These are phyloP conservation scores for Acanthamoeba healyi DNA, from an alignment of 208 protist species.

Conservation along the genomic window DNA sequence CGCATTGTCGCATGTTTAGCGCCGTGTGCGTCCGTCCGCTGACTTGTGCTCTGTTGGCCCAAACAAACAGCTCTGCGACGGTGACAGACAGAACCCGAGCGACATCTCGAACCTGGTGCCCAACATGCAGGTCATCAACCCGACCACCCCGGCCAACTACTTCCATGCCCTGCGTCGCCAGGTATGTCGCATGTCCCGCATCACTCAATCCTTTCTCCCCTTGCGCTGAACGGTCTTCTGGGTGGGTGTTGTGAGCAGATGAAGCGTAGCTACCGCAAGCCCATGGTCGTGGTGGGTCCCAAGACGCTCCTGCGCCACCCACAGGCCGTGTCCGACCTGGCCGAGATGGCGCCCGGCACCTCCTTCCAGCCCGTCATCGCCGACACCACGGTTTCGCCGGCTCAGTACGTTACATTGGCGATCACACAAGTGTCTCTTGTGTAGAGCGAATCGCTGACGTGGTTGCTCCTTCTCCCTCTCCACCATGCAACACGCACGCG, in stretches of 20 bases:
- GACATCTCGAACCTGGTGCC: conserved; percentile 28
- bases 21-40: too few relatives aligned
- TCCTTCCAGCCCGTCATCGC: conserved; percentile 74
- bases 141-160: conserved; percentile 85
- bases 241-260: too few relatives aligned
- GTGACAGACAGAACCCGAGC: conserved; percentile 62
- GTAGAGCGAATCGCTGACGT: neutral
- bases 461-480: neutral
- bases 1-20: neutral
- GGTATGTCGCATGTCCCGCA: too few relatives aligned
- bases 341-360: conserved; percentile 79
- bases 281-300: conserved; percentile 82
- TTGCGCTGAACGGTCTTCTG: too few relatives aligned
- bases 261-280: conserved; percentile 72
- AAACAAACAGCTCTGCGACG: conserved; percentile 49
- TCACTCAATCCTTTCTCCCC: too few relatives aligned
- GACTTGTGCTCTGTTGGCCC: neutral
- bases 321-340: conserved; percentile 64
- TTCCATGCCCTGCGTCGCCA: conserved; percentile 83
- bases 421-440: neutral
- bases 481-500: neutral
- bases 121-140: conserved; percentile 83
- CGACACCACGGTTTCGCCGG: conserved; percentile 65
- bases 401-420: conserved; percentile 10
- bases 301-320: conserved; percentile 84